Evolutionary conservation across 2,329 filamentous ascomycete genomes (phyloP).

Genomic region (Sclerotinia nivalis): DNA sequence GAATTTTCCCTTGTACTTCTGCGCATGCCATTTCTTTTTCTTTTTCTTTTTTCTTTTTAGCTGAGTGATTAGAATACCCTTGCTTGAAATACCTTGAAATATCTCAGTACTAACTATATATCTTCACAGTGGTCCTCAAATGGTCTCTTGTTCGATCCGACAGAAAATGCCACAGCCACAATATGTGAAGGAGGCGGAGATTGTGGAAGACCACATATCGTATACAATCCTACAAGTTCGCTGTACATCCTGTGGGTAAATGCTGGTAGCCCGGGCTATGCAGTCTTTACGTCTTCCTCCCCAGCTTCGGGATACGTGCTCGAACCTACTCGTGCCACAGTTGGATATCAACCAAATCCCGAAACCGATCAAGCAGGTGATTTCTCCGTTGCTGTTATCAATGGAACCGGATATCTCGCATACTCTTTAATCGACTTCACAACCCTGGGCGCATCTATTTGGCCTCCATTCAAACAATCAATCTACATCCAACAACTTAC

Average conservation of each 20-base stretch:
- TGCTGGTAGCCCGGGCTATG: constrained; percentile 7
- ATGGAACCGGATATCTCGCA: constrained; percentile 32
- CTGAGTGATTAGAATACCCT: not conserved
- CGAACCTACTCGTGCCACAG: not conserved
- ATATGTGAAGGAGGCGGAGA: not conserved
- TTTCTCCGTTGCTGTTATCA: constrained; percentile 19
- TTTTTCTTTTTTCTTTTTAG: not conserved
- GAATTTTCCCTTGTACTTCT: not conserved
- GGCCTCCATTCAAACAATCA: constrained; percentile 34
- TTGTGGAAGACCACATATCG: constrained; percentile 15
- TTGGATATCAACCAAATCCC: constrained; percentile 6
- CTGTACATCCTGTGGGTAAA: constrained; percentile 16
- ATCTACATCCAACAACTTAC: constrained; percentile 34
- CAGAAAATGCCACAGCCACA: not conserved
- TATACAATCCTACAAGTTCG: not conserved
- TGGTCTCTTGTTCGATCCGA: constrained; percentile 14
- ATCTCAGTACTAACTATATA: not conserved
- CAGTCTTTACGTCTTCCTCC: not conserved
- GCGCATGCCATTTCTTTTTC: not conserved
- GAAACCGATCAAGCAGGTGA: not conserved
- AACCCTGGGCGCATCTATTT: constrained; percentile 32
- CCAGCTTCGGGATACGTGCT: not conserved
- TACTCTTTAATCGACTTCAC: constrained; percentile 35
- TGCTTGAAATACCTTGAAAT: not conserved
- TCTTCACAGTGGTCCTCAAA: constrained; percentile 18